Evolutionary conservation across 371 early-diverging fungal species (phyloP).

Genomic region (Mortierella sp.): DNA sequence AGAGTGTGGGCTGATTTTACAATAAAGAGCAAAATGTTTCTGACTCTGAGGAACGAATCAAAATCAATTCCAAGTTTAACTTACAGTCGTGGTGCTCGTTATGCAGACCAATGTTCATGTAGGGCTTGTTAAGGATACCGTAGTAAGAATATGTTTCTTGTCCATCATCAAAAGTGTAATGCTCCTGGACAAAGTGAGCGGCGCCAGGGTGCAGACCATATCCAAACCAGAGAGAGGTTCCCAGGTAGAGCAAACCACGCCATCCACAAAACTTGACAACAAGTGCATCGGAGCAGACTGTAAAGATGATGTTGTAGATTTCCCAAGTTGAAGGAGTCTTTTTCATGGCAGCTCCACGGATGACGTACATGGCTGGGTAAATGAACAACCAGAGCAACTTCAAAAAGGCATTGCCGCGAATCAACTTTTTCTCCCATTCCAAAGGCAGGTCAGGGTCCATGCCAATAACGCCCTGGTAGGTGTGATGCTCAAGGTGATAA

Average conservation of each 20-base stretch:
- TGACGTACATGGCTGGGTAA: constrained; percentile 93
- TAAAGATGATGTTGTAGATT: constrained; percentile 80
- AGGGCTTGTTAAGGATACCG: constrained; percentile 87
- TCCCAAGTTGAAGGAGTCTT: constrained; percentile 86
- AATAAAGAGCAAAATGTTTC: neutral
- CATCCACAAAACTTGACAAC: constrained; percentile 75
- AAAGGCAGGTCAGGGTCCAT: constrained; percentile 96
- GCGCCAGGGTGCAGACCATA: constrained; percentile 96
- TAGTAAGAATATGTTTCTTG: constrained; percentile 99
- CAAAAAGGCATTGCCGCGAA: constrained; percentile 78
- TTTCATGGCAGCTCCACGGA: constrained; percentile 86
- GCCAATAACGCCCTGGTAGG: constrained; percentile 95
- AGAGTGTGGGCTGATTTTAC: neutral
- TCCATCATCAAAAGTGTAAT: constrained; percentile 95
- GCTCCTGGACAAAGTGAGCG: constrained; percentile 98
- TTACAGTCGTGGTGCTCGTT: constrained; percentile 98
- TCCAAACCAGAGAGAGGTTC: constrained; percentile 87
- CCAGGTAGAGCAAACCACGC: constrained; percentile 80
- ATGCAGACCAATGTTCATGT: constrained; percentile 94
- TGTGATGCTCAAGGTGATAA: constrained; percentile 97
- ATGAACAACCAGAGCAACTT: constrained; percentile 89
- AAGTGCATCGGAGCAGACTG: constrained; percentile 69
- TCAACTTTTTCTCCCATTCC: constrained; percentile 86
- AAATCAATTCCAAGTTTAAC: constrained; percentile 9
- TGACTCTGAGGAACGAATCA: constrained; percentile 11